These are phyloP conservation scores for Elaeis oleifera DNA, from an alignment of 202 grass and related monocot genomes.

Conservation along the genomic window DNA sequence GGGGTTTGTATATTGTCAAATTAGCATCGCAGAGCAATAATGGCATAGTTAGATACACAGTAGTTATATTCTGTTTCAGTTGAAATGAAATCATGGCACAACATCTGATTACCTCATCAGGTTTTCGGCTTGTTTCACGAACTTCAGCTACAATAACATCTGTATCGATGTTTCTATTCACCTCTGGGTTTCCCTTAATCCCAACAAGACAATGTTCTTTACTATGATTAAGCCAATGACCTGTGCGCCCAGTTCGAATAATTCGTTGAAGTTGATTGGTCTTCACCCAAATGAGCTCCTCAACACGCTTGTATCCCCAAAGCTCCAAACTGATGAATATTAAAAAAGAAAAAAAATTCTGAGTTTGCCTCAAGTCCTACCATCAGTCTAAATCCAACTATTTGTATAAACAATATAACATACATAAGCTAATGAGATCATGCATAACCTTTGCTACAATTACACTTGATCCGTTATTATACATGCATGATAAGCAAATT, in stretches of 20 bases:
- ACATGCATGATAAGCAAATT: too few relatives aligned
- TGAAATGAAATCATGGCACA: background rate
- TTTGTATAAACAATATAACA: too few relatives aligned
- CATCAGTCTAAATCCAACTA: too few relatives aligned
- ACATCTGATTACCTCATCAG: slow-evolving; percentile 67
- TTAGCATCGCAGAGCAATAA: too few relatives aligned
- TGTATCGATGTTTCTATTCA: slow-evolving; percentile 98
- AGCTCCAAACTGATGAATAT: slow-evolving; percentile 58
- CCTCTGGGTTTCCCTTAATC: slow-evolving; percentile 86
- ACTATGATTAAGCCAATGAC: slow-evolving; percentile 99
- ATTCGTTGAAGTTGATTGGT: slow-evolving; percentile 99
- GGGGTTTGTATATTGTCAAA: too few relatives aligned
- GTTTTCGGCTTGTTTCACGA: slow-evolving; percentile 98
- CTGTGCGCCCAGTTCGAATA: slow-evolving; percentile 92
- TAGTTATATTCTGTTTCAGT: background rate
- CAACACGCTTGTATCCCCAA: slow-evolving; percentile 97
- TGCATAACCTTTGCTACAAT: too few relatives aligned
- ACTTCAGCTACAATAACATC: slow-evolving; percentile 99
- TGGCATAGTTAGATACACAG: too few relatives aligned
- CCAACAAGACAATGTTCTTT: slow-evolving; percentile 99
- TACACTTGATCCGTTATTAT: too few relatives aligned
- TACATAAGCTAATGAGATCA: too few relatives aligned
- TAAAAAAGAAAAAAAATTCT: slow-evolving; percentile 8
- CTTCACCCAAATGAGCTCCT: slow-evolving; percentile 99
- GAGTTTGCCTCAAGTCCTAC: background rate